Conservation (phyloP, 2,329 filamentous ascomycete species). For the Cryoendolithus antarcticus region DNA sequence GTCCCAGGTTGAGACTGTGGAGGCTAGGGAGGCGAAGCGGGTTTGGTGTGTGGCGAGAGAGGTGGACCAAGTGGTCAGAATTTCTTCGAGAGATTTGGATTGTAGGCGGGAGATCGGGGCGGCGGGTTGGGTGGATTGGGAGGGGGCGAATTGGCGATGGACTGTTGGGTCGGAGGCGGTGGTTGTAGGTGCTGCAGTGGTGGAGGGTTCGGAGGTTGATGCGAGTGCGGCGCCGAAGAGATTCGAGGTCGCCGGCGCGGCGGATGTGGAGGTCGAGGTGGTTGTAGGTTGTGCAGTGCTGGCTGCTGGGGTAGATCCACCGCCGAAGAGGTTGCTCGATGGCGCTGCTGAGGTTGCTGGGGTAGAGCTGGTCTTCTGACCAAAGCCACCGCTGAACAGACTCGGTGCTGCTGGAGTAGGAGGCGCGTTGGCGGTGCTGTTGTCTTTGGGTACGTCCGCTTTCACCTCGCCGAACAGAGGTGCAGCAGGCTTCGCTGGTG, state of each 20-base stretch:
- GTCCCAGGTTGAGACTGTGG: constrained; percentile 82
- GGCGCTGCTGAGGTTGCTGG: constrained; percentile 15
- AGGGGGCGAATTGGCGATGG: not conserved
- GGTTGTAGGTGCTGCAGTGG: constrained; percentile 3
- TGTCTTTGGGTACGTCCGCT: not conserved
- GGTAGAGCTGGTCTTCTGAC: constrained; percentile 8
- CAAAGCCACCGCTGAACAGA: constrained; percentile 5
- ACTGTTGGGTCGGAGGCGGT: not conserved
- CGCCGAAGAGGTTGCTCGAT: constrained; percentile 5
- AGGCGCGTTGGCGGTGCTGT: constrained; percentile 5
- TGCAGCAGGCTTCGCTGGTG: not conserved
- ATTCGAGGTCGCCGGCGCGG: constrained; percentile 4
- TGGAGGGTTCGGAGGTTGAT: constrained; percentile 4
- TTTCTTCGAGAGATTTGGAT: constrained; percentile 99
- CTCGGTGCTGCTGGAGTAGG: constrained; percentile 1
- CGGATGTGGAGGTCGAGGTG: constrained; percentile 6
- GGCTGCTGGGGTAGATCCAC: constrained; percentile 1
- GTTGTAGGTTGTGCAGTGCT: constrained; percentile 3
- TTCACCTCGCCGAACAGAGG: constrained; percentile 5
- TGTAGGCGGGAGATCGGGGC: constrained; percentile 75
- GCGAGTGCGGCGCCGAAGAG: constrained; percentile 6
- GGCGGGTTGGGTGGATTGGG: constrained; percentile 1
- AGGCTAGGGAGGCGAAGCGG: constrained; percentile 83
- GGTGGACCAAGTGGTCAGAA: constrained; percentile 91
- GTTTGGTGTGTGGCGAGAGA: constrained; percentile 94